Percentiles rank a stretch among this genome's conserved stretches.
These are phyloP conservation scores for Tanacetum coccineum DNA, from an alignment of 129 eudicot species.

Conservation along the genomic window DNA sequence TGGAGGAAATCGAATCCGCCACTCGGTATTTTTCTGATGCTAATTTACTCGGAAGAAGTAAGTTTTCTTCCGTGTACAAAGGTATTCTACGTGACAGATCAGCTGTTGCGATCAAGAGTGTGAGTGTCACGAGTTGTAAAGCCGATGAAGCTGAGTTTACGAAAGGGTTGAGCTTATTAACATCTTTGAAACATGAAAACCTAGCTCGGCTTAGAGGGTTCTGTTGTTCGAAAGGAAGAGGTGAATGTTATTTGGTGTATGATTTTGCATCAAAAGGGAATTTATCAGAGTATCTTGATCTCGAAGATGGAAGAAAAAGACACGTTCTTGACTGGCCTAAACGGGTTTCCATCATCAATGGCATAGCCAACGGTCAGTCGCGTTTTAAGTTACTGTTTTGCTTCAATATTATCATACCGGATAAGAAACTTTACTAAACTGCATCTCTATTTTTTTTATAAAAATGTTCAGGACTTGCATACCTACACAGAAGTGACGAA, in stretches of 20 bases:
- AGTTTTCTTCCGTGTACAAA: slow-evolving; percentile 73
- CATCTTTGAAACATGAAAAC: slow-evolving; percentile 69
- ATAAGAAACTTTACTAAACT: background rate
- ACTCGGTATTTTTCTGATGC: slow-evolving; percentile 76
- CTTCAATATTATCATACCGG: background rate
- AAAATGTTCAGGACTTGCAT: slow-evolving; percentile 46
- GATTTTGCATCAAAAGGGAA: slow-evolving; percentile 74
- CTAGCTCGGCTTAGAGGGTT: slow-evolving; percentile 66
- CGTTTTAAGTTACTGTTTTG: background rate
- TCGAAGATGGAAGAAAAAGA: slow-evolving; percentile 33
- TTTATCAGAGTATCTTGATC: slow-evolving; percentile 56
- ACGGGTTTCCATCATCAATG: slow-evolving; percentile 67
- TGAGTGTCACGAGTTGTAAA: slow-evolving; percentile 66
- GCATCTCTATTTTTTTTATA: background rate
- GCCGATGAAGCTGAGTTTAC: slow-evolving; percentile 80
- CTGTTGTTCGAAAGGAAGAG: slow-evolving; percentile 76
- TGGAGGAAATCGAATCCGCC: slow-evolving; percentile 94
- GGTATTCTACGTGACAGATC: slow-evolving; percentile 73
- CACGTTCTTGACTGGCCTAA: slow-evolving; percentile 68
- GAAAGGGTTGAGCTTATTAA: slow-evolving; percentile 62
- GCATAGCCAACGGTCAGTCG: slow-evolving; percentile 75
- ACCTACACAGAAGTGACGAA: slow-evolving; percentile 53
- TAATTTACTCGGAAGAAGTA: slow-evolving; percentile 69
- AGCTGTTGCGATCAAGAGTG: slow-evolving; percentile 63
- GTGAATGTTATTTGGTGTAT: slow-evolving; percentile 78